Base-by-base conservation (phyloP, 2,329 filamentous ascomycete genomes). In the Ophiocordyceps camponoti-rufipedis region DNA sequence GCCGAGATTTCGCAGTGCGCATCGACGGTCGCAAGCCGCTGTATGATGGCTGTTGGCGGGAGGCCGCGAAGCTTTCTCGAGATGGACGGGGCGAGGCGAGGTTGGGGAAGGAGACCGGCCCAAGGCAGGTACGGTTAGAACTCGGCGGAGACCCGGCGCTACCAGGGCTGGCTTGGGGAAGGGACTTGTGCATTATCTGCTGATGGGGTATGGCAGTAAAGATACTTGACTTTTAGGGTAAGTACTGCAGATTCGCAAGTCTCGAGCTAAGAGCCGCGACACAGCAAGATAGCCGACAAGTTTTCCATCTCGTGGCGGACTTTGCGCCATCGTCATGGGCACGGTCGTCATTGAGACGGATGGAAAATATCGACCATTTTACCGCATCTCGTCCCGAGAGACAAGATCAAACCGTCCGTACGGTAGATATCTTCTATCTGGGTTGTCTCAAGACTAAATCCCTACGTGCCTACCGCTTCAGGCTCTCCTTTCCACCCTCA, bases 401-500 rank as follows among this genome's bases (percentile, higher is more conserved):
- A 23, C 23, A 23, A 5, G 23, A 23, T 23, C 5, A 23, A 23
- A 23, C 5, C 23, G n/a, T n/a, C 23, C 23, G 5, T 3, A 23
- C 23, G 23, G n/a, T n/a, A n/a, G n/a, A n/a, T n/a, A 23, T 23
- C 23, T 5, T 23, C 23, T 5, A 23, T 11, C n/a, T 35, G 32
- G 32, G 12, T n/a, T 35, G 8, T 6, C 5, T 35, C 32, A n/a
- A 6, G 3, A n/a, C 35, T 38, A 9, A 8, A 3, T 23, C 3
- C 23, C 3, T 23, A 12, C 4, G 8, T 31, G 9, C 10, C 49
- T 46, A 59, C 38, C 28, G 48, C 52, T 69, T 66, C 58, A 88
- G 56, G 14, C 77, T 80, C 41, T 75, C 71, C 48, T 78, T 69
- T 0, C 86, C 87, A 4, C 76, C 84, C 51, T 94, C 83, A 62